Conservation (phyloP, 441 rosid genomes). For the Populus hybrid region DNA sequence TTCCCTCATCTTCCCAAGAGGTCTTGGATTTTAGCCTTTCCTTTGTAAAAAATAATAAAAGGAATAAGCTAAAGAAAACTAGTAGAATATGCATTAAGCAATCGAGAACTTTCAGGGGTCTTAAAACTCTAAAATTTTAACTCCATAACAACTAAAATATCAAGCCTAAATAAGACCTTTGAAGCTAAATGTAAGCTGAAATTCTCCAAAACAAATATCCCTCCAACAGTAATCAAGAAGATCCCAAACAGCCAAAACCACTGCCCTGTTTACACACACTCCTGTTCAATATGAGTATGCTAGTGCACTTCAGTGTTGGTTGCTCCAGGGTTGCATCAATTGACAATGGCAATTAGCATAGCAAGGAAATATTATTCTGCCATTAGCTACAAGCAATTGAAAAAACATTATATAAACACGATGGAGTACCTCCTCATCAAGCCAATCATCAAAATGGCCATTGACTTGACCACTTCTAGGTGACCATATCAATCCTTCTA, state of each 20-base stretch:
- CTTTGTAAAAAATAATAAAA: not conserved
- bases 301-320: not conserved
- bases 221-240: not conserved
- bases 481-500: conserved; percentile 87
- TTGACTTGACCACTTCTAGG: conserved; percentile 59
- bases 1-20: not conserved
- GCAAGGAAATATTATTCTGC: not conserved
- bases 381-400: not conserved
- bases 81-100: not conserved
- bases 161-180: not conserved
- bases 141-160: not conserved
- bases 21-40: not conserved
- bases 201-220: not conserved
- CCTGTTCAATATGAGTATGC: not conserved
- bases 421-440: conserved; percentile 58
- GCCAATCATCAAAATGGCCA: conserved; percentile 52
- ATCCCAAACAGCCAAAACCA: not conserved
- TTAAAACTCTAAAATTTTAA: not conserved
- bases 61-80: not conserved
- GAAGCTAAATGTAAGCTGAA: not conserved
- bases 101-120: not conserved
- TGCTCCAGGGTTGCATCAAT: not conserved
- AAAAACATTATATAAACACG: not conserved
- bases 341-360: not conserved
- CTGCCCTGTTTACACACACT: not conserved